phyloP scores from a whole-genome alignment of 1,284 basidiomycete genomes.

The Cryptococcus hybrid region DNA sequence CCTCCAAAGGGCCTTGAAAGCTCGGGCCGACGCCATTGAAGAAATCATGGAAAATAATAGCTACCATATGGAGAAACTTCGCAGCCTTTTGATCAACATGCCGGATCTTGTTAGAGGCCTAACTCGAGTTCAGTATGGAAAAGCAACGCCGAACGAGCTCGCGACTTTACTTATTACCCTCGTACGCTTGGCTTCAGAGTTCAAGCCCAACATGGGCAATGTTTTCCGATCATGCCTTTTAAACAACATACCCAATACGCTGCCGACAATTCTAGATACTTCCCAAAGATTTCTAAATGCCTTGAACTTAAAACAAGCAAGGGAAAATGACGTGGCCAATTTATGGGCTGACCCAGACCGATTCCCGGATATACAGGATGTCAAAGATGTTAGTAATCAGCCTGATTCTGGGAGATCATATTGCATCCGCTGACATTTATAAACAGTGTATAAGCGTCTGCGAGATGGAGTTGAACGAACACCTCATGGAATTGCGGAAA shows the following conservation, averaged over 20 bases:
- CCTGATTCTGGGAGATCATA: too few relatives aligned
- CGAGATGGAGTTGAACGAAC: constrained; percentile 70
- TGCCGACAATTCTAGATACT: constrained; percentile 64
- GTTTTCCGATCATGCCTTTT: constrained; percentile 66
- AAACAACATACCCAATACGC: constrained; percentile 65
- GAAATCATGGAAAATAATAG: constrained; percentile 66
- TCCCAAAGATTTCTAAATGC: constrained; percentile 60
- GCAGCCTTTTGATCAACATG: constrained; percentile 66
- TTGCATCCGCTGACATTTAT: too few relatives aligned
- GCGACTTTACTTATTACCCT: constrained; percentile 73
- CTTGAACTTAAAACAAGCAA: constrained; percentile 65
- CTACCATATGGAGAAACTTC: constrained; percentile 60
- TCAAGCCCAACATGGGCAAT: constrained; percentile 56
- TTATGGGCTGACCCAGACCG: constrained; percentile 73
- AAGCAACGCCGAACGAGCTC: constrained; percentile 83
- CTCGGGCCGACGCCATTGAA: constrained; percentile 78
- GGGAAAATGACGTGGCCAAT: constrained; percentile 65
- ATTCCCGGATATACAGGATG: constrained; percentile 64
- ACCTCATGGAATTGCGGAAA: constrained; percentile 73
- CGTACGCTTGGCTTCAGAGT: constrained; percentile 67
- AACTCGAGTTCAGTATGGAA: constrained; percentile 84
- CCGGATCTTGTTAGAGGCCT: constrained; percentile 89
- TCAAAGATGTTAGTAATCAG: constrained; percentile 50
- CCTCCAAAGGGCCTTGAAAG: constrained; percentile 61
- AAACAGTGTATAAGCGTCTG: constrained; percentile 45